A percentile compares a stretch with the other conserved stretches of the same genome.
Evolutionary conservation across 1,284 basidiomycete genomes (phyloP).

Genomic region (Heterobasidion occidentale): DNA sequence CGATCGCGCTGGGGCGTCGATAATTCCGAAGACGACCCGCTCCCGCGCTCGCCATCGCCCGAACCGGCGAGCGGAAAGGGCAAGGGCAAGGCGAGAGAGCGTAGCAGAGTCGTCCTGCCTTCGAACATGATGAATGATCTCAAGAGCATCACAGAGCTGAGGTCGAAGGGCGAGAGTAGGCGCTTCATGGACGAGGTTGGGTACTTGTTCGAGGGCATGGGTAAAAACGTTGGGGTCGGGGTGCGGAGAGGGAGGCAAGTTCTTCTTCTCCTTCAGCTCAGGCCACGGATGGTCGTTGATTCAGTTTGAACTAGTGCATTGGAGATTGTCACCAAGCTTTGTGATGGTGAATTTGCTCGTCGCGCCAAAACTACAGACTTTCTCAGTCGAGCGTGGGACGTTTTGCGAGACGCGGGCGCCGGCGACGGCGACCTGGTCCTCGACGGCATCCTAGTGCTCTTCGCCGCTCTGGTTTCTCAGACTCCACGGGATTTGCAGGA

Average conservation of each 20-base stretch:
- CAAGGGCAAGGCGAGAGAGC: constrained; percentile 8
- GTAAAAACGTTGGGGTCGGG: constrained; percentile 36
- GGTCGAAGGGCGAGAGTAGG: constrained; percentile 71
- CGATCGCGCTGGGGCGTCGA: constrained; percentile 70
- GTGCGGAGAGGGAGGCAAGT: constrained; percentile 61
- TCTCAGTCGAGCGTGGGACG: constrained; percentile 55
- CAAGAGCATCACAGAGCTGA: constrained; percentile 71
- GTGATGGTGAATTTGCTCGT: constrained; percentile 63
- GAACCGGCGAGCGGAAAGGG: constrained; percentile 13
- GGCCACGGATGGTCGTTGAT: not conserved
- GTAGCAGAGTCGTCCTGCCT: constrained; percentile 5
- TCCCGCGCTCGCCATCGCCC: constrained; percentile 22
- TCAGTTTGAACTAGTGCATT: constrained; percentile 40
- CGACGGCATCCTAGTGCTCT: constrained; percentile 50
- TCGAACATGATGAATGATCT: constrained; percentile 63
- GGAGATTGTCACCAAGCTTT: constrained; percentile 66
- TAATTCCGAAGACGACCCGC: constrained; percentile 61
- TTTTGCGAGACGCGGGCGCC: constrained; percentile 47
- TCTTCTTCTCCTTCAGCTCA: constrained; percentile 1
- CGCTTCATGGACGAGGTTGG: constrained; percentile 75
- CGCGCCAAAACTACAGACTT: constrained; percentile 72
- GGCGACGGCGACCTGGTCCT: constrained; percentile 57
- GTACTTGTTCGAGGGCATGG: constrained; percentile 73
- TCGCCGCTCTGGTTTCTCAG: constrained; percentile 49
- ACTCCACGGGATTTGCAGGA: constrained; percentile 46